A percentile compares a stretch with the other conserved stretches of the same genome.
Conservation (phyloP, 805 yeast species). For the Wickerhamiella slavikovae region DNA sequence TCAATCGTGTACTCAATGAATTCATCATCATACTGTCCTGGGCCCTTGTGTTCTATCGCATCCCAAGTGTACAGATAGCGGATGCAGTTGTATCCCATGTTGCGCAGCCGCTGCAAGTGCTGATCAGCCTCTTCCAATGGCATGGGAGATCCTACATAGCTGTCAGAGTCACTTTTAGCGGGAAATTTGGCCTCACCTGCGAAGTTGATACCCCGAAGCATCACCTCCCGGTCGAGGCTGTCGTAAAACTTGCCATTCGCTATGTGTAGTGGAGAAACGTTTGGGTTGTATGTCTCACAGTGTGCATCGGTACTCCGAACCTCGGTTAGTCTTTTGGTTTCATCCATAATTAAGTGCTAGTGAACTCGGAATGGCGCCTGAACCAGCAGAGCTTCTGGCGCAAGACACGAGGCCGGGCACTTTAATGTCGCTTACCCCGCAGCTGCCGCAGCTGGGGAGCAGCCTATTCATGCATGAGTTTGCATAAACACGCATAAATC, state of each 20-base stretch:
- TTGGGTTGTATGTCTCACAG: no score
- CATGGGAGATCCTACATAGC: conserved; percentile 66
- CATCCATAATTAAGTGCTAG: background rate
- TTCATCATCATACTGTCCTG: conserved; percentile 59
- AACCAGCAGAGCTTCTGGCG: background rate
- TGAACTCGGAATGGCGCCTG: background rate
- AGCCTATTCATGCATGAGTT: no score
- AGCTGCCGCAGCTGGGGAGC: no score
- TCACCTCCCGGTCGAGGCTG: conserved; percentile 31
- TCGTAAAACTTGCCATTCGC: conserved; percentile 36
- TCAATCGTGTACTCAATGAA: conserved; percentile 51
- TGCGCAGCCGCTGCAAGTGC: conserved; percentile 49
- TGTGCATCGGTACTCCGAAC: background rate
- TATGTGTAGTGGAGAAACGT: conserved; percentile 2
- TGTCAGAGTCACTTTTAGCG: conserved; percentile 20
- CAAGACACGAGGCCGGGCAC: background rate
- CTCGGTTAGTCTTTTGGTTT: background rate
- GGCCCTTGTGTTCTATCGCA: conserved; percentile 74
- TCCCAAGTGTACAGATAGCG: conserved; percentile 81
- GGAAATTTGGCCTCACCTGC: conserved; percentile 64
- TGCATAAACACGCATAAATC: no score
- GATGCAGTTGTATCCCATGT: conserved; percentile 64
- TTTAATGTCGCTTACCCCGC: no score
- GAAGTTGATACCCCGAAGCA: conserved; percentile 59
- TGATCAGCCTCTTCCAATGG: conserved; percentile 48